Conservation (phyloP, 2,329 filamentous ascomycete genomes). For the Aspergillus vadensis region DNA sequence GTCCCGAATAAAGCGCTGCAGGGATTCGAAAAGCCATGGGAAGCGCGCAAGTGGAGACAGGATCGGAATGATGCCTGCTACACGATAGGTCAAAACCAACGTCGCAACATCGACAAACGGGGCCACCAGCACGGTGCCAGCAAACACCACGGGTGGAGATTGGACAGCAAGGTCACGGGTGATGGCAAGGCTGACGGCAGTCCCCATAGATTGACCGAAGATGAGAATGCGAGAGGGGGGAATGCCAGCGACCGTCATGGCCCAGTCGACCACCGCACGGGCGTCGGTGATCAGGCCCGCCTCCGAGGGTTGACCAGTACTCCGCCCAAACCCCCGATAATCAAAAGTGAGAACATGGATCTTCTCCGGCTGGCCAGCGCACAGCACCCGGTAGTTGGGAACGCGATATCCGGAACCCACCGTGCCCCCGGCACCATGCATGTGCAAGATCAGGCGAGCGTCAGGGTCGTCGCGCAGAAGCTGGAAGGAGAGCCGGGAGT, state of each 20-base stretch:
- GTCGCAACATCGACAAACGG: constrained; percentile 59
- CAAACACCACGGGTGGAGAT: constrained; percentile 51
- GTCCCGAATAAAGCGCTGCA: constrained; percentile 17
- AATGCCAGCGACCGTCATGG: constrained; percentile 54
- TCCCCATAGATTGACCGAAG: constrained; percentile 62
- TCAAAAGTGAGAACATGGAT: constrained; percentile 63
- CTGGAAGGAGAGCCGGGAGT: constrained; percentile 41
- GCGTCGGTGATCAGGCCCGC: constrained; percentile 58
- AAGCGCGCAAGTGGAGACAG: constrained; percentile 55
- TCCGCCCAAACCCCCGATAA: constrained; percentile 53
- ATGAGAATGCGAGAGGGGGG: constrained; percentile 59
- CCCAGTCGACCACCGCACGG: constrained; percentile 56
- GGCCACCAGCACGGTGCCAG: constrained; percentile 59
- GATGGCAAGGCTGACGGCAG: constrained; percentile 53
- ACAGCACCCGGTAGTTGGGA: constrained; percentile 55
- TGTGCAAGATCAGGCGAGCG: constrained; percentile 50
- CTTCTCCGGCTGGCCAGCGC: constrained; percentile 47
- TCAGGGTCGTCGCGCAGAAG: constrained; percentile 51
- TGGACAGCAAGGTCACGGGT: constrained; percentile 48
- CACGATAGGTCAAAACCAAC: constrained; percentile 59
- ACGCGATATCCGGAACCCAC: constrained; percentile 58
- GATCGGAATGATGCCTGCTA: constrained; percentile 58
- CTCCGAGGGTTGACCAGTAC: constrained; percentile 58
- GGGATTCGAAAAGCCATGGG: constrained; percentile 30
- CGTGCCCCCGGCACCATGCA: constrained; percentile 60